Conservation (phyloP, 1,284 basidiomycete genomes). For the Exobasidium cylindrosporum region DNA sequence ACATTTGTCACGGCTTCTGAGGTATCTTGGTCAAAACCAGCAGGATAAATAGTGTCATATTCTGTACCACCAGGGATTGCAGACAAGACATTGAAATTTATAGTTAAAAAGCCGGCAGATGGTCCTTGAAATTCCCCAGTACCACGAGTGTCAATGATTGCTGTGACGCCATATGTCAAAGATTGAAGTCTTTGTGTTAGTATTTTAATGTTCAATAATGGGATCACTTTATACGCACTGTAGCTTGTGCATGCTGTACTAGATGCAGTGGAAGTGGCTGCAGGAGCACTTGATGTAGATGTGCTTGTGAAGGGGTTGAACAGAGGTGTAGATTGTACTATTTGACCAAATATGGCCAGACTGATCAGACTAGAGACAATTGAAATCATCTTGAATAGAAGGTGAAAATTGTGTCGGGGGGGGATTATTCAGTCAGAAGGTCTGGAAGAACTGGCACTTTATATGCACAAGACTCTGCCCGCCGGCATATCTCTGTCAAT, state of each 20-base stretch:
- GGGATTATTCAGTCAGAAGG: no score
- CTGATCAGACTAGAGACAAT: no score
- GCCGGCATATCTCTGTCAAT: no score
- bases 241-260: neutral
- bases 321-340: no score
- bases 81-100: constrained; percentile 28
- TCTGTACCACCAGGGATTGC: constrained; percentile 24
- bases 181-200: neutral
- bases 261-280: no score
- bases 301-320: no score
- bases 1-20: constrained; percentile 36
- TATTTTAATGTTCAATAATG: neutral
- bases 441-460: no score
- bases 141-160: constrained; percentile 52
- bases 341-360: no score
- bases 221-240: neutral
- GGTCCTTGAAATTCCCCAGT: constrained; percentile 50
- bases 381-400: no score
- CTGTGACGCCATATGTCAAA: neutral
- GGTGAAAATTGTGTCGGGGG: no score
- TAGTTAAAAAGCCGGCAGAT: constrained; percentile 27
- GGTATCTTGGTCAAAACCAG: constrained; percentile 37
- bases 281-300: no score
- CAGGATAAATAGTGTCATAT: constrained; percentile 52
- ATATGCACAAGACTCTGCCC: no score